Evolutionary conservation across 768 basidiomycete genomes (phyloP), one percentile per base, ranked within the genome.

Genomic region (Clavulina sp.): DNA sequence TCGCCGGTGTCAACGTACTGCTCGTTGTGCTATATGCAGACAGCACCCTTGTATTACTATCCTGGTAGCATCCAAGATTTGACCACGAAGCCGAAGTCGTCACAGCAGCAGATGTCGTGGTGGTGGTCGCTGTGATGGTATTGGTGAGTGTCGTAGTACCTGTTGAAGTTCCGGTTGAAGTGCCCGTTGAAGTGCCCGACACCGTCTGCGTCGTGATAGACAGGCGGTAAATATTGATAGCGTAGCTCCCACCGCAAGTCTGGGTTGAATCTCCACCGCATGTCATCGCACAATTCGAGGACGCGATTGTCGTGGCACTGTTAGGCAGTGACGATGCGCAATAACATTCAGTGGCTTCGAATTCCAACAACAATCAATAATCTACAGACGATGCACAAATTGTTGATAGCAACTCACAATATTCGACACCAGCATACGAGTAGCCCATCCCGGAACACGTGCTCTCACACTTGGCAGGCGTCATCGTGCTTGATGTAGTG

Each of bases 341-440:
- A 24, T 9, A 46, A 26, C 43, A 46, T 26, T 51, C 29, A 43
- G 29, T 32, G 24, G 3, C 26, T 19, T 9, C 36, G 36, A 38
- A 38, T 9, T 19, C 9, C 9, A 38, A 38, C 19, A 38, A 38
- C 9, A 38, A 38, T 9, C 19, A 38, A 38, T 9, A 38, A 38
- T 3, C 36, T 38, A 38, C 19, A 38, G 36, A 23, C 21, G 29
- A 28, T 49, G 16, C 13, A 34, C 13, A 29, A 9, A 28, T 16
- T 18, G 31, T 30, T 29, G 18, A 28, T 26, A 26, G 34, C 31
- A 7, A 28, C 9, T 32, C 18, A 33, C 44, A 32, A 31, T 41
- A 53, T 30, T 56, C 55, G 34, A 44, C 18, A 6, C 55, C 55
- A 23, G 34, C 55, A 32, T 53, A 56, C 21, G 44, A 13, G 36